Evolutionary conservation across 208 protist genomes (phyloP), one percentile per base, ranked within the genome.

Genomic region (Trypanosoma cruzi): DNA sequence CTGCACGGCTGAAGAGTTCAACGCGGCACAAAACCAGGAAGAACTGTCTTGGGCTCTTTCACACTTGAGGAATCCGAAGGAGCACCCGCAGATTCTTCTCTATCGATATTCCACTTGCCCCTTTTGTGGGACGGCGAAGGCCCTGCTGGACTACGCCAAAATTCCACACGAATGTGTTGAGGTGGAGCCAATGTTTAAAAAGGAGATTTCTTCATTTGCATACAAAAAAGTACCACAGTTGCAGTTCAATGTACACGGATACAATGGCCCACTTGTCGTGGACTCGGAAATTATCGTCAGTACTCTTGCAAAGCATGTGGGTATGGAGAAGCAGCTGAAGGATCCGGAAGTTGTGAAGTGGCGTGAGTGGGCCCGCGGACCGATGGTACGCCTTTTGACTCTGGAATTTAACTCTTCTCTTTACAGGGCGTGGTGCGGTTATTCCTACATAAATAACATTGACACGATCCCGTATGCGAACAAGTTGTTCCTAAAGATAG

Each of bases 181-280:
- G 71, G 93, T 97, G 49, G 89, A 97, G 67, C 93, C 93, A 32
- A 93, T 97, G 82, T 86, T 95, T 77, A 97, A 97, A 73, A 67
- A 67, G 4, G 83, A 97, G 74, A 69, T 97, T 32, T 76, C 68
- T 18, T 66, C 76, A 28, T 80, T 71, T 46, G 37, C 22, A 22
- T 97, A 97, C 90, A 95, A 92, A 64, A 97, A 97, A 75, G 93
- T 97, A 8, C 93, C 93, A 4, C 88, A 94, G 68, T 69, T 97
- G n/a, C 82, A 86, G 42, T 91, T 97, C 58, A 74, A 89, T 65
- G 68, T 77, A 16, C 36, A 59, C 29, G 80, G 76, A 46, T 75
- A 83, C 29, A 63, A 75, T 37, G 84, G 79, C 0, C 81, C 86
- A 60, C 85, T 90, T 65, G 54, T 97, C 32, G 92, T 92, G 7